Evolutionary conservation across 768 basidiomycete species (phyloP), one percentile per base, ranked within the genome.

Genomic region (Lactifluus volemus): DNA sequence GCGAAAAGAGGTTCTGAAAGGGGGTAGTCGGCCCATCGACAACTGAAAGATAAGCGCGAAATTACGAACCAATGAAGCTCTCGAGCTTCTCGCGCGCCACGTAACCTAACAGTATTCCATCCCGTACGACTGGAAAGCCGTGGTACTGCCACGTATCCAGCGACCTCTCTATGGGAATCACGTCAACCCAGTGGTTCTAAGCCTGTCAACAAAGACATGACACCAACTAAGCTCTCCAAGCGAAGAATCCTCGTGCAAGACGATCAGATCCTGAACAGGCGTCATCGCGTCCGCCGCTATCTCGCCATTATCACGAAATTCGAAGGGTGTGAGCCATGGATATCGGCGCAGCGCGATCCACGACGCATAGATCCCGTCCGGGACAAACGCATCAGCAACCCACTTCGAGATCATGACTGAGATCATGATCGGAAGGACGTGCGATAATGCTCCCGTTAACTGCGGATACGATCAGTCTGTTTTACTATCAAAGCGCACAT

Each of bases 341-440:
- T 88, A 88, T 36, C 78, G 77, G 58, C 80, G 77, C 78, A 88
- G 79, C 10, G 85, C 81, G 58, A 88, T 88, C 86, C 86, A 88
- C 17, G 80, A 80, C 32, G 83, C 72, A 67, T 88, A 89, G 49
- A 87, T 86, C 15, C 85, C 85, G 63, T 85, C 84, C 61, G 79
- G 80, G 3, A 81, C 83, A 57, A 86, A 76, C 12, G 84, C 85
- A 67, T 89, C 87, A 7, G 82, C 87, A 10, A 88, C 83, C 83
- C 84, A 88, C 74, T 89, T 89, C 8, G 85, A 77, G 19, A 82
- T 80, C 83, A 88, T 86, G 54, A 89, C 85, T 57, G 82, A 83
- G 49, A 89, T 83, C 87, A 89, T 88, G 69, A 89, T 88, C 15
- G 87, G 87, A 36, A 89, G 75, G n/a, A 89, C 87, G 72, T 89